phyloP scores from a whole-genome alignment of 208 protist genomes.

The Trypanosoma caninum region DNA sequence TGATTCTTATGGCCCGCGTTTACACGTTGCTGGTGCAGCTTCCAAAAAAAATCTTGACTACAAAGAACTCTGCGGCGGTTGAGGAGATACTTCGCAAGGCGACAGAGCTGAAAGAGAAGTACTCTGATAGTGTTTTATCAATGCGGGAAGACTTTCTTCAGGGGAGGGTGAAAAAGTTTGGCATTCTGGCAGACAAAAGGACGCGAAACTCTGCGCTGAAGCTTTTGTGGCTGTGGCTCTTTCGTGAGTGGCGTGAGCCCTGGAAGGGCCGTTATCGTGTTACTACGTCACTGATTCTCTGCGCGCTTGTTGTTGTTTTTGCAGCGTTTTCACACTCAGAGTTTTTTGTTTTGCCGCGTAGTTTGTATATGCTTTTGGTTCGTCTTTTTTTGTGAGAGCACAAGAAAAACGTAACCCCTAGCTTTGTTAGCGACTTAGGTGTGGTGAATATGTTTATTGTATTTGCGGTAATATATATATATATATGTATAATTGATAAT shows the following conservation, averaged over 20 bases:
- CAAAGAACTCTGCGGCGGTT: constrained; percentile 24
- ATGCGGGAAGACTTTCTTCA: constrained; percentile 49
- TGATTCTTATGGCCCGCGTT: constrained; percentile 64
- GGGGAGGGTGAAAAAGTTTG: constrained; percentile 47
- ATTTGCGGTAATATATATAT: too few species aligned
- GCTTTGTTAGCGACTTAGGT: too few species aligned
- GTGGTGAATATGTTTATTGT: too few species aligned
- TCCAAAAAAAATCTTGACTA: constrained; percentile 37
- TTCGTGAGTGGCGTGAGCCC: constrained; percentile 73
- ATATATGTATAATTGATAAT: too few species aligned
- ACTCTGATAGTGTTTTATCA: constrained; percentile 25
- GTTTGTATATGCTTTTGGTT: too few species aligned
- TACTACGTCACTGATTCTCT: neutral
- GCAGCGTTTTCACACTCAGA: neutral
- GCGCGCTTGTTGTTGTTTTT: neutral
- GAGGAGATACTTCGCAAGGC: constrained; percentile 41
- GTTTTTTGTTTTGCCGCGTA: neutral
- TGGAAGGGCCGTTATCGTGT: constrained; percentile 28
- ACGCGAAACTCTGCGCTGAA: constrained; percentile 73
- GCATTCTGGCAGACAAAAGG: constrained; percentile 50
- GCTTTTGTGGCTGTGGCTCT: constrained; percentile 58
- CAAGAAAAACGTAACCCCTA: too few species aligned
- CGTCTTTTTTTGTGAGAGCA: too few species aligned
- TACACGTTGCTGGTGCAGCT: constrained; percentile 56
- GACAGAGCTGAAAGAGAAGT: constrained; percentile 22